Evolutionary conservation across 257 asterid genomes (phyloP), one percentile per base, ranked within the genome.

Genomic region (Galeopsis tetrahit): DNA sequence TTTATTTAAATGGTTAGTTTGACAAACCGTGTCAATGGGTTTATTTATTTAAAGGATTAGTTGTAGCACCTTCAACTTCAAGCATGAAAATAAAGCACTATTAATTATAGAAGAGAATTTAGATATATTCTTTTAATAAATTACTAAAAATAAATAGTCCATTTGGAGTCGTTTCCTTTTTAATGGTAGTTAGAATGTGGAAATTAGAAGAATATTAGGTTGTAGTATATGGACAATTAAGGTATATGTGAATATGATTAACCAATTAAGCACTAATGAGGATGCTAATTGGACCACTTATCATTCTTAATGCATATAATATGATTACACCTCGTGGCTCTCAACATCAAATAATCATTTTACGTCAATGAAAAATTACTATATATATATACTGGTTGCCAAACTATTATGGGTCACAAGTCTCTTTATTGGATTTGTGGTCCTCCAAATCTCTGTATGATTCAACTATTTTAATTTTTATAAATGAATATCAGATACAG

Each of bases 341-440:
- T 77, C 82, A 77, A 79, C 79, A 35, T 79, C 74, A 62, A 48
- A 46, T 60, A 69, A 77, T 73, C 62, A 69, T 34, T 69, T 4
- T 62, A 70, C 49, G 80, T 62, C 61, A 73, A 58, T 42, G 35
- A 56, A 73, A 53, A 73, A 74, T 59, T 70, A 60, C 71, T 51
- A 66, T 36, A 58, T 79, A 5, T 10, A 63, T 53, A 40, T 5
- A 17, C 68, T 72, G 61, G 32, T 76, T 63, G 70, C 84, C 73
- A 75, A 77, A 70, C 63, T 62, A 32, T 8, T 40, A 52, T 77
- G 86, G 38, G 69, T 81, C 85, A 81, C 81, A 72, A 53, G 81
- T 74, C 83, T 60, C 49, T 77, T 43, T 71, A 78, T 32, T 77
- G 81, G 81, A 82, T 81, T 71, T 71, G 81, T 79, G 81, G 85